Conservation (phyloP, 371 early-diverging fungal genomes). For the Funneliformis caledonium region DNA sequence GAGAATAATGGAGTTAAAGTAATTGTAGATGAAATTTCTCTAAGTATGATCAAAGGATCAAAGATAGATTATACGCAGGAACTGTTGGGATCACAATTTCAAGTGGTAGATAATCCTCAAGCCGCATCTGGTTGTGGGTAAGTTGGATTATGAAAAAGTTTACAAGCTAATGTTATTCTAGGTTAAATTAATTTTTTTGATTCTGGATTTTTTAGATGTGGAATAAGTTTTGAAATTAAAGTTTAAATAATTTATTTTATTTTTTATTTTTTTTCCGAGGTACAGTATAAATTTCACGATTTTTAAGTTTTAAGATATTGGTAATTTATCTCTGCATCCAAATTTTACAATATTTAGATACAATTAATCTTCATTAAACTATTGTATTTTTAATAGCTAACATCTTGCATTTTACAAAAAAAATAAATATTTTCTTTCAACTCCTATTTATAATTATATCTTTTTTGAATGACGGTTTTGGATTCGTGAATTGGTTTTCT, state of each 20-base stretch:
- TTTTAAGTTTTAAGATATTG: no score
- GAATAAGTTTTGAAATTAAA: slow-evolving; percentile 40
- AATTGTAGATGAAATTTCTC: slow-evolving; percentile 79
- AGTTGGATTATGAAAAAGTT: slow-evolving; percentile 47
- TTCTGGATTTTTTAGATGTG: slow-evolving; percentile 9
- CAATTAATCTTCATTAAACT: no score
- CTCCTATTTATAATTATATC: no score
- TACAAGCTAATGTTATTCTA: not conserved
- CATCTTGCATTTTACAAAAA: no score
- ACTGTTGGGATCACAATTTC: slow-evolving; percentile 92
- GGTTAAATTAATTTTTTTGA: not conserved
- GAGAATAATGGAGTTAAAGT: slow-evolving; percentile 84
- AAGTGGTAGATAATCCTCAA: slow-evolving; percentile 87
- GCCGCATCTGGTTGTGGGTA: slow-evolving; percentile 94
- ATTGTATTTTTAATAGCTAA: no score
- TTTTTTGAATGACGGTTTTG: no score
- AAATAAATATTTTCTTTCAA: no score
- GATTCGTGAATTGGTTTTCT: no score
- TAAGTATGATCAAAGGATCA: slow-evolving; percentile 88
- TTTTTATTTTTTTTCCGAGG: no score
- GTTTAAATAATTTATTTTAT: not conserved
- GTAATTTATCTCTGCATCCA: no score
- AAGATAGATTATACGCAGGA: slow-evolving; percentile 89
- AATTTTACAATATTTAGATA: no score
- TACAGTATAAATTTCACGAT: no score